phyloP scores from a whole-genome alignment of 208 protist genomes.

The Acanthamoeba castellanii region DNA sequence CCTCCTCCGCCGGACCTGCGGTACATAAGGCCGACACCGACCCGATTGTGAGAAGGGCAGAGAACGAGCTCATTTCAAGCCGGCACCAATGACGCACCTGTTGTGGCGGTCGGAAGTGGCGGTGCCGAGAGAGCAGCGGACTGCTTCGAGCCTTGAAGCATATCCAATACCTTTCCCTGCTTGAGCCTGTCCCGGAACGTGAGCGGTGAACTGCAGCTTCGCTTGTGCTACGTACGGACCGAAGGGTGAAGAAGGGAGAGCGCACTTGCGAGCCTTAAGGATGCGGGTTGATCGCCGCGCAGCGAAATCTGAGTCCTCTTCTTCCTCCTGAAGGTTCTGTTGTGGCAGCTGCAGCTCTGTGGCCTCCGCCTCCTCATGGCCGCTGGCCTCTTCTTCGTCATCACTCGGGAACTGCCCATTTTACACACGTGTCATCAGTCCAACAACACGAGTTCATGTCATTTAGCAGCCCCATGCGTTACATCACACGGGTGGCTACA shows the following conservation, averaged over 20 bases:
- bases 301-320: background rate
- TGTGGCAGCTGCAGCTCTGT: background rate
- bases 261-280: background rate
- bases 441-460: background rate
- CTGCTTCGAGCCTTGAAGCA: background rate
- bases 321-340: background rate
- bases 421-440: background rate
- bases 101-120: background rate
- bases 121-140: background rate
- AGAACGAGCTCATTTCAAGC: too few relatives aligned
- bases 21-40: too few relatives aligned
- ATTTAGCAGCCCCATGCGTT: too few relatives aligned
- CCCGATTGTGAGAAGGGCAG: too few relatives aligned
- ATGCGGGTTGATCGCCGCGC: background rate
- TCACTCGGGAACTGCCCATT: conserved; percentile 34
- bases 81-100: background rate
- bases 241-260: too few relatives aligned
- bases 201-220: background rate
- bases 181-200: background rate
- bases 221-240: too few relatives aligned
- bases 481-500: background rate
- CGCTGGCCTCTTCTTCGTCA: background rate
- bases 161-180: conserved; percentile 4
- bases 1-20: background rate
- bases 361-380: background rate